phyloP scores from a whole-genome alignment of 1,139 yeast genomes.

The Martiniozyma asiatica region DNA sequence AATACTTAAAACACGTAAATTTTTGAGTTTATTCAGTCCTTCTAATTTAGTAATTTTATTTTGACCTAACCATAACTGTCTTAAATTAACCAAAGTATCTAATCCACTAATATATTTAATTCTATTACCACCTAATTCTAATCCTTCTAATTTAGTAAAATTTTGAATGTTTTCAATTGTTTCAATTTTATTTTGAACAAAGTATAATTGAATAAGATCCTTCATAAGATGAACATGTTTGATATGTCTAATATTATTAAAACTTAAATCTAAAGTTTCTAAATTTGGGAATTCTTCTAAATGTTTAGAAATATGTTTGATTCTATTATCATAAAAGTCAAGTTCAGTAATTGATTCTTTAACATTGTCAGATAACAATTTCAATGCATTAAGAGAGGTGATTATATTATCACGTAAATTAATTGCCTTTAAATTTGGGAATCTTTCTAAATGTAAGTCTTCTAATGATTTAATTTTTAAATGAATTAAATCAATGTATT shows the following conservation, averaged over 20 bases:
- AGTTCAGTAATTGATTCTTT: conserved; percentile 56
- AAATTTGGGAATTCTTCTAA: conserved; percentile 49
- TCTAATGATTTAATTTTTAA: conserved; percentile 59
- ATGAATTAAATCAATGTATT: conserved; percentile 67
- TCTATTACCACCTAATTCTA: conserved; percentile 89
- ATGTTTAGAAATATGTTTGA: conserved; percentile 69
- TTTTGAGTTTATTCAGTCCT: conserved; percentile 48
- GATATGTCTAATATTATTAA: conserved; percentile 81
- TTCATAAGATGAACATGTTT: conserved; percentile 61
- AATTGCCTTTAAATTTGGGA: conserved; percentile 43
- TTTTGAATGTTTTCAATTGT: conserved; percentile 58
- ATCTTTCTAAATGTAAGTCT: conserved; percentile 50
- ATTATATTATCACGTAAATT: conserved; percentile 80
- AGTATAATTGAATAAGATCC: conserved; percentile 56
- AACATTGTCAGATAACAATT: conserved; percentile 31
- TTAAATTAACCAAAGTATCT: conserved; percentile 39
- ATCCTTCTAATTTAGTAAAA: conserved; percentile 46
- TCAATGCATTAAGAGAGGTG: conserved; percentile 60
- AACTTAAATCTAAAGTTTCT: conserved; percentile 66
- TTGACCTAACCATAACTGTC: conserved; percentile 89
- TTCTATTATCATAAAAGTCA: conserved; percentile 86
- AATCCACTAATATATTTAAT: conserved; percentile 55
- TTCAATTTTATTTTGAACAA: conserved; percentile 80
- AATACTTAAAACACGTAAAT: conserved; percentile 68
- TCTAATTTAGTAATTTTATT: conserved; percentile 60